Conservation (phyloP, 257 asterid species). For the Echites panduratus region DNA sequence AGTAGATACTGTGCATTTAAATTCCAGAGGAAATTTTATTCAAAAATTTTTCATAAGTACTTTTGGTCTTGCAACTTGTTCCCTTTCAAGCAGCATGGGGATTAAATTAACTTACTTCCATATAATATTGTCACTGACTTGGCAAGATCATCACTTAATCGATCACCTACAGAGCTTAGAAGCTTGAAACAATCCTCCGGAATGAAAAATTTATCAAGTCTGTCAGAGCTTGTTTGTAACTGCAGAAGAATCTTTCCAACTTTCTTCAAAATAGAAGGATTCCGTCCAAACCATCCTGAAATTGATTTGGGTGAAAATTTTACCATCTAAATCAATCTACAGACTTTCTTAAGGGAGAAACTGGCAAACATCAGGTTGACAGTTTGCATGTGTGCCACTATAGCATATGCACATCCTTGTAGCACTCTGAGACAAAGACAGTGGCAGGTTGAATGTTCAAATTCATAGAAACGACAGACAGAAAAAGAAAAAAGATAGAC, state of each 20-base stretch:
- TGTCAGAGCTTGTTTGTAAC: constrained; percentile 22
- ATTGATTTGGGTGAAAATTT: not conserved
- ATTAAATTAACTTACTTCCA: constrained; percentile 43
- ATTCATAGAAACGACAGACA: not conserved
- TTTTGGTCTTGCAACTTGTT: not conserved
- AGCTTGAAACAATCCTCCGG: constrained; percentile 89
- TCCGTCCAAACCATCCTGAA: constrained; percentile 92
- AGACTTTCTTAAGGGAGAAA: not conserved
- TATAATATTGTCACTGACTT: constrained; percentile 40
- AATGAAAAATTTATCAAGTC: constrained; percentile 38
- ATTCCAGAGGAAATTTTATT: not conserved
- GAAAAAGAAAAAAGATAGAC: not conserved
- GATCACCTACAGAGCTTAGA: constrained; percentile 34
- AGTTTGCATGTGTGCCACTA: not conserved
- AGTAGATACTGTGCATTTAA: not conserved
- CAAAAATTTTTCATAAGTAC: not conserved
- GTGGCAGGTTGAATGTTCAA: not conserved
- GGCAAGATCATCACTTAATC: constrained; percentile 29
- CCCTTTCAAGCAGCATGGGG: not conserved
- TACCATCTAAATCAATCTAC: not conserved
- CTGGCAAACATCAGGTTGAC: not conserved
- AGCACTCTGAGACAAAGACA: not conserved
- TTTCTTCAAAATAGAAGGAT: constrained; percentile 53
- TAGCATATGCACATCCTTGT: no score
- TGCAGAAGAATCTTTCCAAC: constrained; percentile 61